Evolutionary conservation across 495 filamentous ascomycete species (phyloP).

Genomic region (Talaromyces stipitatus): DNA sequence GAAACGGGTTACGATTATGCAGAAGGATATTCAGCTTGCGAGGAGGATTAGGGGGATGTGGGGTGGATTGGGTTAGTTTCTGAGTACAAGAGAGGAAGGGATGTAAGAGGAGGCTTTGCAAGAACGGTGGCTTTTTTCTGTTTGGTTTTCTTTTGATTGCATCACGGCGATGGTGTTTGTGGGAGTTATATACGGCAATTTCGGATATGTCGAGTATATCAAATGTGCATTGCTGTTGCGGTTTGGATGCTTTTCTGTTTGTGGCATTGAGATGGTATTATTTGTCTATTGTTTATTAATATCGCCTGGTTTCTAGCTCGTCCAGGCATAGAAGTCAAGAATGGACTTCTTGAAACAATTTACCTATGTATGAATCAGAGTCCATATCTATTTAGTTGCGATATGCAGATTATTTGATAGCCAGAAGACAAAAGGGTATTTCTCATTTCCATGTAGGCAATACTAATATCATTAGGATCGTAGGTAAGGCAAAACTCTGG

Average conservation of each 20-base stretch:
- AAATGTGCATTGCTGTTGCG: background rate
- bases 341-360: background rate
- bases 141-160: background rate
- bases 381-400: background rate
- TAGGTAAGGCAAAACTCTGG: background rate
- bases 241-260: background rate
- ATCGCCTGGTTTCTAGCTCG: background rate
- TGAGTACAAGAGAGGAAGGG: background rate
- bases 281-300: background rate
- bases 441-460: background rate
- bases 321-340: background rate
- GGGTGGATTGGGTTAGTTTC: slow-evolving; percentile 50
- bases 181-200: background rate
- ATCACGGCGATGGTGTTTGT: slow-evolving; percentile 1
- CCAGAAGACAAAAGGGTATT: background rate
- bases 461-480: background rate
- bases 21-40: slow-evolving; percentile 90
- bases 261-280: background rate
- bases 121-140: background rate
- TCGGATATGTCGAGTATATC: background rate
- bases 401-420: background rate
- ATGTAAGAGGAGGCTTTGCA: background rate
- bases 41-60: slow-evolving; percentile 70
- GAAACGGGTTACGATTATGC: slow-evolving; percentile 95
- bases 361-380: background rate